A percentile compares a stretch with the other conserved stretches of the same genome.
Conservation (phyloP, 2,329 filamentous ascomycete genomes). For the Fusarium secorum region DNA sequence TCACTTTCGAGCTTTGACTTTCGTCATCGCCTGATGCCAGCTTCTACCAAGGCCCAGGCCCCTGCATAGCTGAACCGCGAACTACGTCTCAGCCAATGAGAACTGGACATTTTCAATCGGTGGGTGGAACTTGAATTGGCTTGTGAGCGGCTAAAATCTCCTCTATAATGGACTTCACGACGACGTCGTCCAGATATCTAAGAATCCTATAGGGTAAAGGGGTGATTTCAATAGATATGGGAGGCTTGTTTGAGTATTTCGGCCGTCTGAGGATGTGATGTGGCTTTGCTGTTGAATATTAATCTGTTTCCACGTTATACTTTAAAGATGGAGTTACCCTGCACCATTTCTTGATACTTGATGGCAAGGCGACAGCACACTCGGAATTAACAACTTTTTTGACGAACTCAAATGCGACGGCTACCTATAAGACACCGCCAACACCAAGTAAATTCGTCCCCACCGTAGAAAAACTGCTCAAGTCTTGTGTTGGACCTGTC, state of each 20-base stretch:
- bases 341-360: not conserved
- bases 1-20: constrained; percentile 7
- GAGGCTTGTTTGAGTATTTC: not conserved
- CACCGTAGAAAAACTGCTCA: not conserved
- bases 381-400: not conserved
- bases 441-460: not conserved
- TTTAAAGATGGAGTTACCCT: not conserved
- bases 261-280: not conserved
- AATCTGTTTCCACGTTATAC: not conserved
- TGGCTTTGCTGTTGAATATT: not conserved
- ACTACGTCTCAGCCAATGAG: constrained; percentile 12
- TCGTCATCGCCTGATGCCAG: constrained; percentile 29
- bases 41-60: constrained; percentile 9
- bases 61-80: constrained; percentile 29
- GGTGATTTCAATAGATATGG: too few species aligned
- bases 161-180: too few species aligned
- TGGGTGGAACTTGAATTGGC: not conserved
- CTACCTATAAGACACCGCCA: not conserved
- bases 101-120: not conserved
- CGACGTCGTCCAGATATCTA: too few species aligned
- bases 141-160: not conserved
- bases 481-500: not conserved
- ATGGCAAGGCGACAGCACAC: not conserved
- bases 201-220: too few species aligned
- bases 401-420: not conserved